These are phyloP conservation scores for Pyrus bretschneideri DNA, from an alignment of 306 rosid genomes.

Conservation along the genomic window DNA sequence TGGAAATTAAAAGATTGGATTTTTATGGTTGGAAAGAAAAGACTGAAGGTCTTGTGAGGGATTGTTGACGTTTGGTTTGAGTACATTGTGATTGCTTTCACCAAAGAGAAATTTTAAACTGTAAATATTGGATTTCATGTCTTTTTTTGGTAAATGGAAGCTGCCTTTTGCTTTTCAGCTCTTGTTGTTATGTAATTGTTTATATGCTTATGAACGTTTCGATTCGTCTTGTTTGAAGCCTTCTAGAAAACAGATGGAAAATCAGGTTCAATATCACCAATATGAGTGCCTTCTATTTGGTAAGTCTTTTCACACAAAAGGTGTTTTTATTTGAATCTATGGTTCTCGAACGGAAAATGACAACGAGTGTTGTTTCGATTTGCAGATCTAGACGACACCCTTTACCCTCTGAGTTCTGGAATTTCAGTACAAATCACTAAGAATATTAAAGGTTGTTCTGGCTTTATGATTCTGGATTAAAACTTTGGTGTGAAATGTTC, in stretches of 20 bases:
- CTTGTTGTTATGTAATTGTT: background rate
- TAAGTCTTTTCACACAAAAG: slow-evolving; percentile 7
- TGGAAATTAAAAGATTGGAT: background rate
- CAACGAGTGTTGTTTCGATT: slow-evolving; percentile 3
- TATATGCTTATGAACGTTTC: background rate
- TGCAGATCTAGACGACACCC: slow-evolving; percentile 92
- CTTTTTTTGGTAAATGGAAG: background rate
- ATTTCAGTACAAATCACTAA: slow-evolving; percentile 45
- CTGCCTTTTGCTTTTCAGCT: background rate
- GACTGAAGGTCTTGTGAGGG: too few species aligned
- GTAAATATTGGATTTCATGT: background rate
- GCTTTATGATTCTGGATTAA: background rate
- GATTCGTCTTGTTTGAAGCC: slow-evolving; percentile 3
- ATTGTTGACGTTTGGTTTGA: background rate
- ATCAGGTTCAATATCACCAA: slow-evolving; percentile 35
- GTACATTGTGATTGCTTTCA: background rate
- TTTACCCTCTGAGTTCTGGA: slow-evolving; percentile 72
- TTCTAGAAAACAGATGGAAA: slow-evolving; percentile 44
- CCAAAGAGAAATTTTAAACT: background rate
- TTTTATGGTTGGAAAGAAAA: background rate
- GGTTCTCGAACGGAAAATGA: background rate
- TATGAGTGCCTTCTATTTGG: slow-evolving; percentile 80
- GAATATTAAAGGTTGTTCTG: slow-evolving; percentile 56
- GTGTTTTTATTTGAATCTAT: background rate
- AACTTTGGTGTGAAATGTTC: background rate